These are phyloP conservation scores for Clavariopsis aquatica DNA, from an alignment of 495 filamentous ascomycete genomes.

Conservation along the genomic window DNA sequence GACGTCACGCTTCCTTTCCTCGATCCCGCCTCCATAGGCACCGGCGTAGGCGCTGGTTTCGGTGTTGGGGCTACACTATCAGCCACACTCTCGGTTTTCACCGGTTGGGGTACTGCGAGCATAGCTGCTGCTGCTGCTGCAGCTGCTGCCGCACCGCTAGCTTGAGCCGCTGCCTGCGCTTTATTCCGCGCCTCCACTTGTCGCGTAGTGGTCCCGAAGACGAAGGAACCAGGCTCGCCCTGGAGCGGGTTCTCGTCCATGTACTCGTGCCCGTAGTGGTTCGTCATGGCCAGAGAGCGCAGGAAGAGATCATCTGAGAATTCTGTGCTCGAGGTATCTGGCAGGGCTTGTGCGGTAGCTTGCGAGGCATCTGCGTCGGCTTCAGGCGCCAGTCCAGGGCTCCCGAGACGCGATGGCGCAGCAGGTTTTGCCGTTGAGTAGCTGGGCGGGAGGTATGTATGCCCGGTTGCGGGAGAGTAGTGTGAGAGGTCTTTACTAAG, in stretches of 20 bases:
- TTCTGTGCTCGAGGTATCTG: constrained; percentile 35
- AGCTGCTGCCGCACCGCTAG: constrained; percentile 24
- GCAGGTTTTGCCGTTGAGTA: constrained; percentile 44
- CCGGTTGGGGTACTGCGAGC: constrained; percentile 4
- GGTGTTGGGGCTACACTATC: constrained; percentile 32
- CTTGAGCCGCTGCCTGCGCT: constrained; percentile 30
- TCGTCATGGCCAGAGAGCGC: constrained; percentile 32
- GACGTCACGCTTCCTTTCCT: constrained; percentile 27
- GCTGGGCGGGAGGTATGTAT: constrained; percentile 66
- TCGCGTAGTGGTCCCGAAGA: constrained; percentile 61
- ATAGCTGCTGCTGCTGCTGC: constrained; percentile 3
- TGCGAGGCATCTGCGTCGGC: background rate
- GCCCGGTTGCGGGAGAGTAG: constrained; percentile 72
- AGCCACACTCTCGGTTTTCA: constrained; percentile 14
- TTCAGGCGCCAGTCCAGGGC: background rate
- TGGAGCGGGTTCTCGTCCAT: constrained; percentile 90
- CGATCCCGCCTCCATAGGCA: constrained; percentile 10
- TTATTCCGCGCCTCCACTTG: constrained; percentile 45
- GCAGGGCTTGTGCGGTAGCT: background rate
- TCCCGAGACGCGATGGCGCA: constrained; percentile 8
- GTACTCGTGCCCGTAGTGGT: constrained; percentile 58
- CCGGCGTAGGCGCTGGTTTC: constrained; percentile 24
- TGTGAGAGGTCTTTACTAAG: constrained; percentile 62
- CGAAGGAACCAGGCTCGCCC: constrained; percentile 84
- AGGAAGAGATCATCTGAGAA: constrained; percentile 38